Percentiles rank a stretch among this genome's conserved stretches.
These are phyloP conservation scores for Tubosaeta sp. DNA, from an alignment of 768 basidiomycete species.

Conservation along the genomic window DNA sequence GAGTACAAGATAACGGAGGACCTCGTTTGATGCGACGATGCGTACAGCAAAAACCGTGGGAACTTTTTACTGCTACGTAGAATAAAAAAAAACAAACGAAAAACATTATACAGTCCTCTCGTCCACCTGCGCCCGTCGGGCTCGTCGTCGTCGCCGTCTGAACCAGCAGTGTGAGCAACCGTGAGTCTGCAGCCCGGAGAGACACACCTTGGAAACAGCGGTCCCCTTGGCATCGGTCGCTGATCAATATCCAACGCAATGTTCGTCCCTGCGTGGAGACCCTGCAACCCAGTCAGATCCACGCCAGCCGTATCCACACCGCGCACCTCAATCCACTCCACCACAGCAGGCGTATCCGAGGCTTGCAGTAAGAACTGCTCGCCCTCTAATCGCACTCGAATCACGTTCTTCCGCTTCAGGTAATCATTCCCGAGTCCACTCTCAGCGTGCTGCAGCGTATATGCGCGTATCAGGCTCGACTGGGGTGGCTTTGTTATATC, in stretches of 20 bases:
- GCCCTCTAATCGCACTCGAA: constrained; percentile 86
- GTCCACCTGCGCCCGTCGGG: constrained; percentile 16
- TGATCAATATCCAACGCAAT: constrained; percentile 90
- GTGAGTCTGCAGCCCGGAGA: too few species aligned
- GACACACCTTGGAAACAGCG: constrained; percentile 70
- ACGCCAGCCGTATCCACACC: constrained; percentile 1
- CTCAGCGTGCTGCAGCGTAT: constrained; percentile 87
- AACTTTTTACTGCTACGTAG: neutral
- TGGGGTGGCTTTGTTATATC: constrained; percentile 41
- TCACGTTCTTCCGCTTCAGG: constrained; percentile 88
- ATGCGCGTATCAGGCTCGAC: constrained; percentile 58
- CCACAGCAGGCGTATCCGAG: constrained; percentile 74
- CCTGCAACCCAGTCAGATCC: constrained; percentile 39
- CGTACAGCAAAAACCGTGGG: constrained; percentile 29
- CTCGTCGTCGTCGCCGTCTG: constrained; percentile 29
- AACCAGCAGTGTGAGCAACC: neutral
- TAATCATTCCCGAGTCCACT: constrained; percentile 96
- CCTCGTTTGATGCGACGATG: constrained; percentile 28
- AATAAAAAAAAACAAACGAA: neutral
- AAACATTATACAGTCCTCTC: neutral
- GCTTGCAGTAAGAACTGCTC: constrained; percentile 97
- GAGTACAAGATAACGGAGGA: constrained; percentile 32
- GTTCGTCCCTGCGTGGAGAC: constrained; percentile 88
- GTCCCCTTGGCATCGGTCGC: constrained; percentile 87
- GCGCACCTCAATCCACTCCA: constrained; percentile 92